A percentile compares a stretch with the other conserved stretches of the same genome.
These are phyloP conservation scores for Populus davidiana DNA, from an alignment of 345 rosid genomes.

Conservation along the genomic window DNA sequence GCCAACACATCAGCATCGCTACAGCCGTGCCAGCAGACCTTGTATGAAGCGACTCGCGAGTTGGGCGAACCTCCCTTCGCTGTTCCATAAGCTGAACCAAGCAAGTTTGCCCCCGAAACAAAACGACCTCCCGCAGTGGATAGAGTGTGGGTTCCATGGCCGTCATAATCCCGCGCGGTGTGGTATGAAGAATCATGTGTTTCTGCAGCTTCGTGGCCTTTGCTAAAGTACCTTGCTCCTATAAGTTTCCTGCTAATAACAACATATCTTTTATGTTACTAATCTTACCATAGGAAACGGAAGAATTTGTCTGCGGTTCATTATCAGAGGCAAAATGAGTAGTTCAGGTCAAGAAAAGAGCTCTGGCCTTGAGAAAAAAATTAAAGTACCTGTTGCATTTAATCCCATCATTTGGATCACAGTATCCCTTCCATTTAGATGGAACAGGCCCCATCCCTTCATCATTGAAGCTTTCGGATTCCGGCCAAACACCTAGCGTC, in stretches of 20 bases:
- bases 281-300: not conserved
- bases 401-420: constrained; percentile 11
- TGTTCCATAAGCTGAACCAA: no score
- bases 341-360: not conserved
- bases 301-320: not conserved
- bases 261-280: not conserved
- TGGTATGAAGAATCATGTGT: not conserved
- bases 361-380: not conserved
- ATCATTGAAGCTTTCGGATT: constrained; percentile 21
- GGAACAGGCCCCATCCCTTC: constrained; percentile 24
- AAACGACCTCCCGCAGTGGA: not conserved
- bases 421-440: constrained; percentile 24
- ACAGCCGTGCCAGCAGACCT: no score
- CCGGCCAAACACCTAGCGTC: constrained; percentile 24
- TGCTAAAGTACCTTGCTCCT: constrained; percentile 27
- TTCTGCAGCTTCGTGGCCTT: not conserved
- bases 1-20: no score
- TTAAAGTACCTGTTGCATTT: constrained; percentile 17
- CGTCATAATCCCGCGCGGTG: no score
- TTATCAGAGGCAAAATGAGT: not conserved
- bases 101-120: no score
- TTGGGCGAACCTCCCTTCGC: no score
- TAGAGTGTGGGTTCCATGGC: not conserved
- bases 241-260: constrained; percentile 15
- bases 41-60: no score